Base-by-base conservation (phyloP, 768 basidiomycete genomes). In the Tylopilus subfusipes region DNA sequence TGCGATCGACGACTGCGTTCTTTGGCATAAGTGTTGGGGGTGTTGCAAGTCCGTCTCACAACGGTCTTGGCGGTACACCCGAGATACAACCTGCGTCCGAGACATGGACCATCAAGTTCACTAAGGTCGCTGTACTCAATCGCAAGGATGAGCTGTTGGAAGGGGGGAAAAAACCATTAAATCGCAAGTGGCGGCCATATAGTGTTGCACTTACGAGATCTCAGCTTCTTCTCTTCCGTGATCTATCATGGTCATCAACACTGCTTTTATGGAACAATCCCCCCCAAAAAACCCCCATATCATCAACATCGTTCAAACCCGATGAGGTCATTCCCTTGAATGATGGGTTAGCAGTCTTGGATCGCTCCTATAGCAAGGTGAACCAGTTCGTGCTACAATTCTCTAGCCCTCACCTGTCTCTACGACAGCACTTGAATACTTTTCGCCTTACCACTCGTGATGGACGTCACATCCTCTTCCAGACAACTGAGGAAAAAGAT, bases 141-240 rank as follows among this genome's bases (percentile, higher is more conserved):
- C 80, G 93, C 53, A 97, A 94, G 72, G 88, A 89, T 53, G 93
- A 94, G 58, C 64, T 82, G 1, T 58, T 82, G 8, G 88, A 90
- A 58, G 84, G 88, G 4, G 90, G 92, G 13, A 90, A 81, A 71
- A 92, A 85, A 62, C 75, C 85, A 1, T 72, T 75, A 43, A 86
- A 80, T 63, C 80, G 92, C 46, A 98, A 94, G 73, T 98, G 97
- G 97, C 86, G 80, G 63, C 72, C 82, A 12, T 95, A 86, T 80
- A 86, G 83, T 57, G 89, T 93, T 10, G 77, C 95, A 47, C 76
- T 99, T 52, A 94, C 93, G 4, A 87, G 84, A 24, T 94, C 93
- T 5, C 96, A 98, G 63, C 76, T 99, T 5, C 78, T 98, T 42
- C 88, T 98, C 68, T 94, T 93, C 73, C 87, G 88, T 27, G 90